Evolutionary conservation across 139 green algal species (phyloP), one percentile per base, ranked within the genome.

Genomic region (Chlorella sorokiniana): DNA sequence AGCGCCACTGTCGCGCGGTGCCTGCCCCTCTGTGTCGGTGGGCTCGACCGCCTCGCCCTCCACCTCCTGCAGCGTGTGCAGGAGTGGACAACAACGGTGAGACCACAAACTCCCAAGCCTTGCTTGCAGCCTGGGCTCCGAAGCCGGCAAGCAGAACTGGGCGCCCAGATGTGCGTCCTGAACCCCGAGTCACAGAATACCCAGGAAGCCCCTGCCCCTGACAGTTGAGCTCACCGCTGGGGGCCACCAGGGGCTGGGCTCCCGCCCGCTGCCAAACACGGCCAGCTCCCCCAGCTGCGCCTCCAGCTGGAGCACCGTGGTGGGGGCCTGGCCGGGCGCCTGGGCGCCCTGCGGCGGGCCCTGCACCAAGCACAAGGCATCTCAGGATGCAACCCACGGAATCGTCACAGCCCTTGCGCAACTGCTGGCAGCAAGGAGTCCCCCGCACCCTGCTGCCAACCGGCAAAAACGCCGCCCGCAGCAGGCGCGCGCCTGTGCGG

Each of bases 221-320:
- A n/a, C n/a, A n/a, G n/a, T n/a, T 29, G 41, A 38, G 7, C 56
- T 70, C 37, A n/a, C 61, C n/a, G 61, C 27, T 27, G 83, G 68
- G 2, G 88, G 81, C 86, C 89, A 91, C 88, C 89, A 94, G 33
- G 83, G 70, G 35, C 83, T 61, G 25, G 86, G 79, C 35, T 80
- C 48, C 25, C 89, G 62, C 41, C 92, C 91, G n/a, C 77, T 84
- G 0, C 93, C 82, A 54, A 87, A 83, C 11, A 96, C 42, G 20
- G 85, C 86, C 63, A 96, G 77, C 79, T 93, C 90, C 3, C 87
- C 79, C 59, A 96, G 86, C 8, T 84, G 74, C 27, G 86, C 90
- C 6, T 81, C 78, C 40, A 95, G 27, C 23, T 82, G 37, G 29
- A 90, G 35, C 78, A 81, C 31, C 3, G 52, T 78, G 79, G 4